Evolutionary conservation across 768 basidiomycete genomes (phyloP).

Genomic region (Tylopilus sp.): DNA sequence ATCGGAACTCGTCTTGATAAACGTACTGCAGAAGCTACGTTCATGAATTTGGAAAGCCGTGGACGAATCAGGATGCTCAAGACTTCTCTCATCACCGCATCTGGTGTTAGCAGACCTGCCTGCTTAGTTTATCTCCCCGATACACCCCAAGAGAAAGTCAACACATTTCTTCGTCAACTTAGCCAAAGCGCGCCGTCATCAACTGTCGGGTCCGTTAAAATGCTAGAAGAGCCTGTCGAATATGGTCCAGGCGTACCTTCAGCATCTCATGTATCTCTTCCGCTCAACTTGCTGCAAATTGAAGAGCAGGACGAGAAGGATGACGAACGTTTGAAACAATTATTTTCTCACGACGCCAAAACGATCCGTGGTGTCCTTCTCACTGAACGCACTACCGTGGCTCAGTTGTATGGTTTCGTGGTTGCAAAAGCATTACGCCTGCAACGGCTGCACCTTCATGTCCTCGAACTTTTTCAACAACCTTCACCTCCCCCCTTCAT

Average conservation of each 20-base stretch:
- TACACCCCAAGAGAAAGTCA: conserved; percentile 48
- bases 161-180: conserved; percentile 55
- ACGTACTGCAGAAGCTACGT: conserved; percentile 58
- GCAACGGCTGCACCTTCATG: conserved; percentile 58
- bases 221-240: conserved; percentile 51
- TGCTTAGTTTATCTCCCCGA: conserved; percentile 66
- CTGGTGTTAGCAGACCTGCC: conserved; percentile 55
- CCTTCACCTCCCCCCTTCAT: conserved; percentile 38
- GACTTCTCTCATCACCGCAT: conserved; percentile 56
- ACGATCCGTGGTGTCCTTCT: conserved; percentile 60
- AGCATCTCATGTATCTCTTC: conserved; percentile 33
- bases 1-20: conserved; percentile 69
- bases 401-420: conserved; percentile 73
- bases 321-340: conserved; percentile 47
- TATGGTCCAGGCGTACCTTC: conserved; percentile 45
- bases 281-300: conserved; percentile 43
- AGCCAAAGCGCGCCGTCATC: conserved; percentile 36
- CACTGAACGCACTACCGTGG: conserved; percentile 66
- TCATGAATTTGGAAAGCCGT: conserved; percentile 59
- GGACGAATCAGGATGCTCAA: conserved; percentile 69
- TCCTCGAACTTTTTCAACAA: conserved; percentile 46
- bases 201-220: conserved; percentile 38
- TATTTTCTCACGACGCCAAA: conserved; percentile 51
- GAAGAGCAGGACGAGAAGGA: conserved; percentile 41
- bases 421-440: conserved; percentile 63